phyloP scores from a whole-genome alignment of 208 protist species.

The Leishmania major region DNA sequence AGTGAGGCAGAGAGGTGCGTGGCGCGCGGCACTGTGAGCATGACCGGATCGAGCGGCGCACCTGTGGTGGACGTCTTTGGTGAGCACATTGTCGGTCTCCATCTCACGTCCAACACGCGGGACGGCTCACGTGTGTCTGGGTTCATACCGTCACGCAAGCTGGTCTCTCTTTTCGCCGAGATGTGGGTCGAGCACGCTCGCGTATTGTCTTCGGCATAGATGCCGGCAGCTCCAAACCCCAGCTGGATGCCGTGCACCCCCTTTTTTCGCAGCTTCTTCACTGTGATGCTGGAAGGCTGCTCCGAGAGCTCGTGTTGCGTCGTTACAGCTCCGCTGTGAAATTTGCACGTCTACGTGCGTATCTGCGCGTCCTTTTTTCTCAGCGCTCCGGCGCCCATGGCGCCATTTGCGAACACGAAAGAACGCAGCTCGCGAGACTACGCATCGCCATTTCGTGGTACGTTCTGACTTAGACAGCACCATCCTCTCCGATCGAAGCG shows the following conservation, averaged over 20 bases:
- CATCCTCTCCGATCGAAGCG: background rate
- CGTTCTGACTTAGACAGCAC: background rate
- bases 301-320: background rate
- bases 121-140: conserved; percentile 81
- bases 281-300: background rate
- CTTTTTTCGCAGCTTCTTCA: background rate
- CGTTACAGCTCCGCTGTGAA: too few species aligned
- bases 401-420: background rate
- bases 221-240: background rate
- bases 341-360: background rate
- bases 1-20: conserved; percentile 51
- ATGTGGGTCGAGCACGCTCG: conserved; percentile 56
- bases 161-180: conserved; percentile 72
- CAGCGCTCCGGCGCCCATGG: too few species aligned
- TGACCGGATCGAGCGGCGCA: conserved; percentile 79
- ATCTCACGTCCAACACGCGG: conserved; percentile 82
- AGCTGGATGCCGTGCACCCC: background rate
- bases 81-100: conserved; percentile 79
- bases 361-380: background rate
- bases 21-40: conserved; percentile 78
- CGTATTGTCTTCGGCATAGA: background rate
- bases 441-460: background rate
- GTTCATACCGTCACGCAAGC: conserved; percentile 74
- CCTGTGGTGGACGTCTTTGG: conserved; percentile 84
- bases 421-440: background rate